phyloP scores from a whole-genome alignment of 179 eudicot genomes.

The Patellifolia procumbens region DNA sequence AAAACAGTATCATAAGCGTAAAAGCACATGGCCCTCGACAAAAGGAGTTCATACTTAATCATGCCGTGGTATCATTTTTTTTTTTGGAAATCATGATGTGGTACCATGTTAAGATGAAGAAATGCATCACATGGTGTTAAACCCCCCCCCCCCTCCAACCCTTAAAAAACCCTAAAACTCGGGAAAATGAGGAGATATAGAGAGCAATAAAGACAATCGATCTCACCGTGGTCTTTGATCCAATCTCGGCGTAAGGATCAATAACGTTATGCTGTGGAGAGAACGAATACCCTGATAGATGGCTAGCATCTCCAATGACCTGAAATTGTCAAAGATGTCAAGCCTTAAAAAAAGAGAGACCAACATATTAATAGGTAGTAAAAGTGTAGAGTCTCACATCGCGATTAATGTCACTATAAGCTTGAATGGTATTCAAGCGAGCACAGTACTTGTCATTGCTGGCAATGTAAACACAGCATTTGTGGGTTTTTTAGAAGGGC shows the following conservation, averaged over 20 bases:
- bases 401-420: slow-evolving; percentile 86
- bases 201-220: background rate
- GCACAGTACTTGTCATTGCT: slow-evolving; percentile 84
- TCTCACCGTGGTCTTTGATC: slow-evolving; percentile 88
- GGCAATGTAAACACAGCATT: slow-evolving; percentile 95
- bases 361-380: background rate
- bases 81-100: no score
- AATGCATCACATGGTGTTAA: no score
- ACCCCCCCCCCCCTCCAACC: background rate
- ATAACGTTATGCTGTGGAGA: slow-evolving; percentile 81
- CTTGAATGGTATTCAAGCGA: slow-evolving; percentile 87
- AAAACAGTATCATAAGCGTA: slow-evolving; percentile 4
- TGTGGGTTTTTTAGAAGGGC: slow-evolving; percentile 63
- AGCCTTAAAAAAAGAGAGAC: slow-evolving; percentile 1
- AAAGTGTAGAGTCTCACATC: slow-evolving; percentile 63
- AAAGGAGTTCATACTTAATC: background rate
- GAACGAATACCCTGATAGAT: slow-evolving; percentile 80
- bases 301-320: slow-evolving; percentile 92
- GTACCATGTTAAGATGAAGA: no score
- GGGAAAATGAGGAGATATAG: background rate
- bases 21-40: background rate
- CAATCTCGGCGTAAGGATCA: slow-evolving; percentile 85
- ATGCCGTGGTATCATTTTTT: no score
- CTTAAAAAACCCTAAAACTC: background rate
- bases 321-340: slow-evolving; percentile 25